Conservation (phyloP, 164 flowering plant genomes). For the Euptelea pleiosperma region DNA sequence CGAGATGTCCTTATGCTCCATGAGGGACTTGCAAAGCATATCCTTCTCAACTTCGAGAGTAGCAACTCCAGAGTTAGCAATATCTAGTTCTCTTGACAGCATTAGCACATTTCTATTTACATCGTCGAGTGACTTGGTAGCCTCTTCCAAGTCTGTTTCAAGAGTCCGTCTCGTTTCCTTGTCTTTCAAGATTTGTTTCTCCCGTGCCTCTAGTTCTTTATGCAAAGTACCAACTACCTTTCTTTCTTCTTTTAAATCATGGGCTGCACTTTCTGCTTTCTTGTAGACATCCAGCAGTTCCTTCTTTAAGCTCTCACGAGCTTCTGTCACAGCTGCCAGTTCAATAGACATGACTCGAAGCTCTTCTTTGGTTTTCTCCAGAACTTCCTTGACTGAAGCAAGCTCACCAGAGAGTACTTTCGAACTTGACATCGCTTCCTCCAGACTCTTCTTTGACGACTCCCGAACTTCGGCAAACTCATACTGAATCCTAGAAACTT, state of each 20-base stretch:
- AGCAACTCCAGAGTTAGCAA: conserved; percentile 36
- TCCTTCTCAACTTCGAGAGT: conserved; percentile 63
- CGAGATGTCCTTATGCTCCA: conserved; percentile 50
- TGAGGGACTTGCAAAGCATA: conserved; percentile 42
- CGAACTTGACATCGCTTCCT: conserved; percentile 39
- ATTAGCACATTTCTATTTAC: conserved; percentile 52
- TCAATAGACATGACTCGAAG: conserved; percentile 38
- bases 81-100: conserved; percentile 62
- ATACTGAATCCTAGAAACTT: conserved; percentile 39
- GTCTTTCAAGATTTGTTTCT: conserved; percentile 54
- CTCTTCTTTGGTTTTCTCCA: conserved; percentile 52
- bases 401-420: conserved; percentile 53
- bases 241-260: conserved; percentile 61
- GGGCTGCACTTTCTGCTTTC: conserved; percentile 43
- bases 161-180: conserved; percentile 53
- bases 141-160: conserved; percentile 66
- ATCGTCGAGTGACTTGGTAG: conserved; percentile 70
- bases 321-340: conserved; percentile 30
- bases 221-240: conserved; percentile 42
- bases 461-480: conserved; percentile 42
- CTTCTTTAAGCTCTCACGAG: conserved; percentile 42
- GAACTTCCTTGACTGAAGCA: conserved; percentile 31
- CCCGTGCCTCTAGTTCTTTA: conserved; percentile 46
- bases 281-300: conserved; percentile 53
- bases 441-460: conserved; percentile 37